Conservation (phyloP, 495 filamentous ascomycete genomes). For the Tuber microsphaerosporum region DNA sequence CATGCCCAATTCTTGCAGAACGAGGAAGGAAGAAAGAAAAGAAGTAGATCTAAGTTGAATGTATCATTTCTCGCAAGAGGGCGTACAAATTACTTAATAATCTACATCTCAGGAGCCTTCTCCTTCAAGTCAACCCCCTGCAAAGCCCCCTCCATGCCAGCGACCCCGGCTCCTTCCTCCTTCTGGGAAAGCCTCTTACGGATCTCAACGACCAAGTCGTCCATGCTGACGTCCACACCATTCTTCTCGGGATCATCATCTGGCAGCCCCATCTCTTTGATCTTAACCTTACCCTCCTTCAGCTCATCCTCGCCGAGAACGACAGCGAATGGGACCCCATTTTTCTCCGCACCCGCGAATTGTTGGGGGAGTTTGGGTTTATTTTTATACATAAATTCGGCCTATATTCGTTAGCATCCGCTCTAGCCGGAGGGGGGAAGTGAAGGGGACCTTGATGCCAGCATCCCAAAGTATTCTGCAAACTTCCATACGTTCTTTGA, state of each 20-base stretch:
- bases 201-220: slow-evolving; percentile 58
- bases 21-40: not conserved
- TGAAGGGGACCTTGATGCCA: slow-evolving; percentile 58
- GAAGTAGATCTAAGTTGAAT: not conserved
- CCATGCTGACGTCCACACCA: slow-evolving; percentile 61
- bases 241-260: slow-evolving; percentile 82
- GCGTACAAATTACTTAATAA: not conserved
- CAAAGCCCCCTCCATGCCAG: slow-evolving; percentile 11
- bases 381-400: slow-evolving; percentile 70
- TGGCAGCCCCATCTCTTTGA: slow-evolving; percentile 75
- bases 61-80: not conserved
- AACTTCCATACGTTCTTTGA: slow-evolving; percentile 73
- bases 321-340: slow-evolving; percentile 63
- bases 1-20: not conserved
- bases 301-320: slow-evolving; percentile 78
- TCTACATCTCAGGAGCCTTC: slow-evolving; percentile 18
- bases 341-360: slow-evolving; percentile 70
- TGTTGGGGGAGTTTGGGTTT: slow-evolving; percentile 72
- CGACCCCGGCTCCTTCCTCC: slow-evolving; percentile 10
- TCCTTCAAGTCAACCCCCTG: slow-evolving; percentile 23
- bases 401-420: slow-evolving; percentile 44
- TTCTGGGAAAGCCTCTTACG: slow-evolving; percentile 43
- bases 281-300: slow-evolving; percentile 63
- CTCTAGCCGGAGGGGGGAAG: not conserved
- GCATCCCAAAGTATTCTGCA: slow-evolving; percentile 67